Evolutionary conservation across 2,329 filamentous ascomycete species (phyloP).

Genomic region (Rutstroemia sp.): DNA sequence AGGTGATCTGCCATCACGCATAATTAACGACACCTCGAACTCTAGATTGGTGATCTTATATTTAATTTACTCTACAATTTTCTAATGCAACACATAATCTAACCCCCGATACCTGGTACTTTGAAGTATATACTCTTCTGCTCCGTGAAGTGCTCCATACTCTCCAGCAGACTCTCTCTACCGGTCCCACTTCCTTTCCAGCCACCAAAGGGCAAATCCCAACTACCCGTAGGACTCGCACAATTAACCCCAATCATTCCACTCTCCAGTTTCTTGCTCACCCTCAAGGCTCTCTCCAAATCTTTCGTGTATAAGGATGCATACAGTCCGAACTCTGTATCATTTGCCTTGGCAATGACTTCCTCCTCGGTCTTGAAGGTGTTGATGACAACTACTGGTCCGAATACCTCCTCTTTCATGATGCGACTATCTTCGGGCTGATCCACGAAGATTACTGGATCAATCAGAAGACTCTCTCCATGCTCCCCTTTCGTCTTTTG

Average conservation of each 20-base stretch:
- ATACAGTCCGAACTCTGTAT: constrained; percentile 56
- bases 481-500: constrained; percentile 18
- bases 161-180: constrained; percentile 59
- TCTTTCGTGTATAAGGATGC: constrained; percentile 57
- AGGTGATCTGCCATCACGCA: too few relatives aligned
- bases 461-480: constrained; percentile 51
- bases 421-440: constrained; percentile 62
- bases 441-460: constrained; percentile 61
- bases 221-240: constrained; percentile 20
- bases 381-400: constrained; percentile 57
- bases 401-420: constrained; percentile 63
- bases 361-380: constrained; percentile 63
- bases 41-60: neutral
- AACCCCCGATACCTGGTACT: constrained; percentile 6
- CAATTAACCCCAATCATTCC: constrained; percentile 31
- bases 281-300: constrained; percentile 56
- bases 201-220: constrained; percentile 52
- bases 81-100: neutral
- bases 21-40: too few relatives aligned
- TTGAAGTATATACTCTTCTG: constrained; percentile 11
- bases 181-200: constrained; percentile 70
- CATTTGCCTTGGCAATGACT: constrained; percentile 45
- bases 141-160: constrained; percentile 12
- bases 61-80: neutral
- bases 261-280: constrained; percentile 53